These are phyloP conservation scores for Holtermannia corniformis DNA, from an alignment of 768 basidiomycete species.

Conservation along the genomic window DNA sequence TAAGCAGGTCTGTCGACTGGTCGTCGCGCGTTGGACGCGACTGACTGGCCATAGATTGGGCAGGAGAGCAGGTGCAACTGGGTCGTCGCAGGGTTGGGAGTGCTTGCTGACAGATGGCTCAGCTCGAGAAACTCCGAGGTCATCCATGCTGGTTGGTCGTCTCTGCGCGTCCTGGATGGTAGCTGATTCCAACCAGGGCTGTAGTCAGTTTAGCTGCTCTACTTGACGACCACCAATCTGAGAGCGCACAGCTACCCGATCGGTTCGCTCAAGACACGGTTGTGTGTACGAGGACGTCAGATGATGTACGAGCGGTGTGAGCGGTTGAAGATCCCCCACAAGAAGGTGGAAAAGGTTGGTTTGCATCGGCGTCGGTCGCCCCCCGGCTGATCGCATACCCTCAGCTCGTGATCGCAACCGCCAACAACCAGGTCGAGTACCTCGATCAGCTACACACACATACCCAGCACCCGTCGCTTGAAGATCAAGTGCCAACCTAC, in stretches of 20 bases:
- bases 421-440: slow-evolving; percentile 55
- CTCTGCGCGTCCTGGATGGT: too few species aligned
- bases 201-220: slow-evolving; percentile 13
- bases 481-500: slow-evolving; percentile 51
- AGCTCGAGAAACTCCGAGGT: slow-evolving; percentile 94
- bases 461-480: slow-evolving; percentile 51
- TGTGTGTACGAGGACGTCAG: slow-evolving; percentile 78
- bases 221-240: not conserved
- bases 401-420: slow-evolving; percentile 71
- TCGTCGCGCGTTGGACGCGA: too few species aligned
- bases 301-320: slow-evolving; percentile 71
- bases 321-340: slow-evolving; percentile 54
- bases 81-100: too few species aligned
- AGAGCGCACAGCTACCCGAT: slow-evolving; percentile 51
- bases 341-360: slow-evolving; percentile 57
- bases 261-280: slow-evolving; percentile 68
- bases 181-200: slow-evolving; percentile 9
- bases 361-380: not conserved
- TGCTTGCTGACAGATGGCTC: slow-evolving; percentile 4
- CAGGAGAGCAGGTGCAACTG: slow-evolving; percentile 89
- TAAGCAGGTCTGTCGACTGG: slow-evolving; percentile 45
- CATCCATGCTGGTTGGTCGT: slow-evolving; percentile 64
- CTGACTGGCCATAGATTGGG: slow-evolving; percentile 44
- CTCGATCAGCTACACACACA: slow-evolving; percentile 60
- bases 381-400: not conserved